Percentiles rank a stretch among this genome's conserved stretches.
These are phyloP conservation scores for Lippia alba DNA, from an alignment of 305 asterid species.

Conservation along the genomic window DNA sequence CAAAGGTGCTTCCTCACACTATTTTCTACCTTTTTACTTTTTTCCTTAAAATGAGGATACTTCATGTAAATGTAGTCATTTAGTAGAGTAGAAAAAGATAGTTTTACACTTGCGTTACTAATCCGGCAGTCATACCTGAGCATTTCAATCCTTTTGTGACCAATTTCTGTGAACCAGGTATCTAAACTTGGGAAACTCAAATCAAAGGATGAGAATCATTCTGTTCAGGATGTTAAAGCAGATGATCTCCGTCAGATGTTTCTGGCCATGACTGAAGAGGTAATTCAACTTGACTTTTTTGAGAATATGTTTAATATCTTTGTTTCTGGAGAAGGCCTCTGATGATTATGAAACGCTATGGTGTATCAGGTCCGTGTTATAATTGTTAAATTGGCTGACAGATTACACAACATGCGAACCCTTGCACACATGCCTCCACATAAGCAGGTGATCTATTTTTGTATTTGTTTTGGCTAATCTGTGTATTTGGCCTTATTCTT, in stretches of 20 bases:
- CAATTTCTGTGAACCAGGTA: constrained; percentile 55
- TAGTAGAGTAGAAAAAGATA: constrained; percentile 6
- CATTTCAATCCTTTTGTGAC: constrained; percentile 28
- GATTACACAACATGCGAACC: constrained; percentile 95
- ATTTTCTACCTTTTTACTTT: background rate
- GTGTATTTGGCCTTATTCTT: constrained; percentile 32
- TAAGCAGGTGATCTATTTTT: constrained; percentile 69
- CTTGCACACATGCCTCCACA: constrained; percentile 98
- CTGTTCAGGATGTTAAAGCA: constrained; percentile 95
- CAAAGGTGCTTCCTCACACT: constrained; percentile 61
- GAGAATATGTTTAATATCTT: constrained; percentile 7
- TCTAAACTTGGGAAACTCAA: constrained; percentile 95
- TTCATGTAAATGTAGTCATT: constrained; percentile 17
- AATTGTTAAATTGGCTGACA: constrained; percentile 91
- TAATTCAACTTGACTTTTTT: constrained; percentile 22
- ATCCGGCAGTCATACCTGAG: constrained; percentile 20
- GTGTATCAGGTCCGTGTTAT: constrained; percentile 87
- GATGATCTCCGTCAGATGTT: constrained; percentile 97
- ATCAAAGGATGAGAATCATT: constrained; percentile 73
- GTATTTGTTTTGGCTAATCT: constrained; percentile 23
- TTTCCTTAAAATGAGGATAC: constrained; percentile 12
- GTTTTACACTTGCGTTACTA: constrained; percentile 19
- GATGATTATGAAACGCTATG: constrained; percentile 24
- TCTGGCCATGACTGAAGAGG: constrained; percentile 98
- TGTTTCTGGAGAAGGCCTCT: constrained; percentile 28